Percentiles rank a stretch among this genome's conserved stretches.
phyloP scores from a whole-genome alignment of 108 stramenopile species.

The Schizochytrium sp. region DNA sequence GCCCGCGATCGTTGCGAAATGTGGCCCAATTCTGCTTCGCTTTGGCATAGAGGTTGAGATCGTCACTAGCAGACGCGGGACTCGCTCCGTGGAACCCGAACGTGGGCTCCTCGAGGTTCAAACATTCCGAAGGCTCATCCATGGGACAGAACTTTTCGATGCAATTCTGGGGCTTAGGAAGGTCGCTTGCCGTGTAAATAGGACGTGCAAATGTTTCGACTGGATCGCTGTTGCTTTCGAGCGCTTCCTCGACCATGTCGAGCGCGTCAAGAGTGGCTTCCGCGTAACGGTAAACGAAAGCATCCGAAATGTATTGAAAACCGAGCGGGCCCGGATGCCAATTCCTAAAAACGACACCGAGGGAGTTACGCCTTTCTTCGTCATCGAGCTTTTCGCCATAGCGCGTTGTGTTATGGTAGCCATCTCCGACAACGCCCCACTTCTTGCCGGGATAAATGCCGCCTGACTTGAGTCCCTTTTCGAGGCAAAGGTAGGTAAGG shows the following conservation, averaged over 20 bases:
- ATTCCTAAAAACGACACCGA: constrained; percentile 46
- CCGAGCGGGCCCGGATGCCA: constrained; percentile 57
- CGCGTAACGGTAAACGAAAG: constrained; percentile 46
- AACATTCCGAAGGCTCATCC: constrained; percentile 39
- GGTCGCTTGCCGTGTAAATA: constrained; percentile 20
- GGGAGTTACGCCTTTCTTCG: constrained; percentile 32
- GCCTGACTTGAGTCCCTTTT: constrained; percentile 43
- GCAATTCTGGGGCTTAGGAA: constrained; percentile 36
- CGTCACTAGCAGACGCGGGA: neutral
- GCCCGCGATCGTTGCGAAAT: constrained; percentile 31
- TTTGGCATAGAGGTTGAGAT: constrained; percentile 24
- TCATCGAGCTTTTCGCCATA: constrained; percentile 39
- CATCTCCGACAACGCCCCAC: constrained; percentile 43
- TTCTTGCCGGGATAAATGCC: constrained; percentile 42
- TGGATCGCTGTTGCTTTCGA: constrained; percentile 38
- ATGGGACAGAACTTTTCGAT: constrained; percentile 35
- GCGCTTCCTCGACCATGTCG: constrained; percentile 41
- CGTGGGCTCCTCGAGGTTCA: constrained; percentile 46
- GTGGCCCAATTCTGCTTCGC: constrained; percentile 30
- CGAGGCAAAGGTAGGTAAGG: constrained; percentile 47
- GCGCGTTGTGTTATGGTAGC: constrained; percentile 50
- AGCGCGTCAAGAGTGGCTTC: constrained; percentile 37
- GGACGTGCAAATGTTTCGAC: constrained; percentile 37
- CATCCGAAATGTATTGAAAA: constrained; percentile 47
- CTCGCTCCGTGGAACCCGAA: constrained; percentile 26